These are phyloP conservation scores for Metschnikowia baotianmanensis DNA, from an alignment of 805 yeast genomes.

Conservation along the genomic window DNA sequence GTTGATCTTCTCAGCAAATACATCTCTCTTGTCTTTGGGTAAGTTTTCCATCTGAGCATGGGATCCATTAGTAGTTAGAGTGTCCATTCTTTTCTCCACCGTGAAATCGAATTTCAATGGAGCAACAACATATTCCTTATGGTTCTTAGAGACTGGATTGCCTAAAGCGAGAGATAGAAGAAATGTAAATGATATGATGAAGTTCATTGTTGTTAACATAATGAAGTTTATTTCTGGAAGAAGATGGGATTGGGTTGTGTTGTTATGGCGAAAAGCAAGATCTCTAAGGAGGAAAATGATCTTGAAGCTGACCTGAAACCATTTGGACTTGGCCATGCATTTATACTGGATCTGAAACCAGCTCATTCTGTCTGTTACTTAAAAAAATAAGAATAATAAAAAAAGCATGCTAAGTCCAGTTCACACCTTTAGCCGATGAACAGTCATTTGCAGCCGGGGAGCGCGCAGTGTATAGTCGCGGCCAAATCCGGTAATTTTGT, in stretches of 20 bases:
- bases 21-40: conserved; percentile 7
- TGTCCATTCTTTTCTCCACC: conserved; percentile 1
- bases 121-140: background rate
- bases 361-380: too few species aligned
- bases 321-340: too few species aligned
- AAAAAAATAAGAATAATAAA: too few species aligned
- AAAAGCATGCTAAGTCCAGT: too few species aligned
- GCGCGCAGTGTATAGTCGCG: conserved; percentile 6
- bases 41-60: conserved; percentile 1
- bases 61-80: conserved; percentile 1
- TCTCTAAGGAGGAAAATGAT: too few species aligned
- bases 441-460: too few species aligned
- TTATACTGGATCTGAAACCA: too few species aligned
- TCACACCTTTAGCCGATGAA: background rate
- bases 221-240: background rate
- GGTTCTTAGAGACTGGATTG: background rate
- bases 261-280: too few species aligned
- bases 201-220: background rate
- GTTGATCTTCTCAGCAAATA: conserved; percentile 2
- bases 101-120: conserved; percentile 11
- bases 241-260: too few species aligned
- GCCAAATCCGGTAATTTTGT: conserved; percentile 4
- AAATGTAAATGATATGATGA: background rate
- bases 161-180: background rate
- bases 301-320: too few species aligned